phyloP scores from a whole-genome alignment of 2,329 filamentous ascomycete species.

The Colletotrichum chlorophyti region DNA sequence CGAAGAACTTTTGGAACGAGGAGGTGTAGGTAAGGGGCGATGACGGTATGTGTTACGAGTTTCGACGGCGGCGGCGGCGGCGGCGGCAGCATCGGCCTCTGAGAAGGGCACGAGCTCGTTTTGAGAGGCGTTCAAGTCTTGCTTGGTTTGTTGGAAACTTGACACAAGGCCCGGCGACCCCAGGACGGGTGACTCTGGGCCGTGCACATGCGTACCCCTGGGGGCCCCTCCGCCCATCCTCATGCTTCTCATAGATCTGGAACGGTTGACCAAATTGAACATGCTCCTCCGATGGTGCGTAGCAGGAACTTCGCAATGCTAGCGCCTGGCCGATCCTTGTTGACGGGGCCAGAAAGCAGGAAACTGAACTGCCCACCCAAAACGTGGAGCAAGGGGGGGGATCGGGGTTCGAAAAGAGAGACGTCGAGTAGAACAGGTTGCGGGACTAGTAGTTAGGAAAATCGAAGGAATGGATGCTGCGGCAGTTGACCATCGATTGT shows the following conservation, averaged over 20 bases:
- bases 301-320: slow-evolving; percentile 20
- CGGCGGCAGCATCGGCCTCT: slow-evolving; percentile 37
- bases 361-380: slow-evolving; percentile 12
- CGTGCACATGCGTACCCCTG: slow-evolving; percentile 31
- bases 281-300: slow-evolving; percentile 33
- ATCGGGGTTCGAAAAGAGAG: slow-evolving; percentile 20
- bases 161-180: slow-evolving; percentile 41
- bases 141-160: slow-evolving; percentile 42
- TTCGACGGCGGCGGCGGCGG: slow-evolving; percentile 35
- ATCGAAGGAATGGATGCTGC: not conserved
- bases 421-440: slow-evolving; percentile 14
- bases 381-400: slow-evolving; percentile 17
- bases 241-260: slow-evolving; percentile 37
- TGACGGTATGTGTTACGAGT: slow-evolving; percentile 31
- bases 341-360: slow-evolving; percentile 20
- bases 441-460: slow-evolving; percentile 11
- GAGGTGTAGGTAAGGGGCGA: slow-evolving; percentile 32
- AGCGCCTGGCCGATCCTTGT: slow-evolving; percentile 23
- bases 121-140: slow-evolving; percentile 37
- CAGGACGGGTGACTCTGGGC: slow-evolving; percentile 31
- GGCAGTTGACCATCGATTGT: not conserved
- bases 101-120: slow-evolving; percentile 37
- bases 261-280: slow-evolving; percentile 42
- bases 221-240: slow-evolving; percentile 30
- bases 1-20: slow-evolving; percentile 25